These are phyloP conservation scores for Intubia oerlemansii DNA, from an alignment of 2,329 filamentous ascomycete genomes.

Conservation along the genomic window DNA sequence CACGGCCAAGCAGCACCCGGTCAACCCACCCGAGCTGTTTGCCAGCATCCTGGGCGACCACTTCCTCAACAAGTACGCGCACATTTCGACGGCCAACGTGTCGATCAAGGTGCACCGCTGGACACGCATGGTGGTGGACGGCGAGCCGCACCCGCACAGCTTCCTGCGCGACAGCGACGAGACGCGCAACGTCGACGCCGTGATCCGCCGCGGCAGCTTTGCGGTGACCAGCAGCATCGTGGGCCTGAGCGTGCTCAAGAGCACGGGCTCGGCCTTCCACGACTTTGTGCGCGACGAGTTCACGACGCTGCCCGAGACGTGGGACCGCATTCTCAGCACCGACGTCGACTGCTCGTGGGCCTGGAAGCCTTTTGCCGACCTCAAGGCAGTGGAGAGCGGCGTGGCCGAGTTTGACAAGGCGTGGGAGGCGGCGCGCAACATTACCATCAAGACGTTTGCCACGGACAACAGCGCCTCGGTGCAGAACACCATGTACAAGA, in stretches of 20 bases:
- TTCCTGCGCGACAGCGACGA: conserved; percentile 83
- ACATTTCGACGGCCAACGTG: conserved; percentile 73
- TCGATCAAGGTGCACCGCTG: conserved; percentile 72
- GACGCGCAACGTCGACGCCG: conserved; percentile 62
- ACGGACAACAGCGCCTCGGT: conserved; percentile 81
- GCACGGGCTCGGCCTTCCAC: conserved; percentile 89
- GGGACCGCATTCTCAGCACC: conserved; percentile 89
- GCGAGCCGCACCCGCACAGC: conserved; percentile 81
- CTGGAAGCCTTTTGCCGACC: conserved; percentile 50
- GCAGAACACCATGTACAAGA: conserved; percentile 98
- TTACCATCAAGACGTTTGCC: conserved; percentile 84
- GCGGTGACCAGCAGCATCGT: conserved; percentile 57
- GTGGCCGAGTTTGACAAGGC: conserved; percentile 54
- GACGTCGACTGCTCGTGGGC: conserved; percentile 75
- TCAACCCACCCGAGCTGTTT: conserved; percentile 84
- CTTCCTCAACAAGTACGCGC: conserved; percentile 70
- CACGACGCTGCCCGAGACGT: conserved; percentile 75
- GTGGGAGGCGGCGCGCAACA: conserved; percentile 55
- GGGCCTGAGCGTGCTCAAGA: conserved; percentile 80
- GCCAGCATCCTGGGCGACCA: conserved; percentile 68
- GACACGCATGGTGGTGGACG: conserved; percentile 73
- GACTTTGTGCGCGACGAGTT: conserved; percentile 85
- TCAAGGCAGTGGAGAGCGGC: conserved; percentile 45
- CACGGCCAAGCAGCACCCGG: conserved; percentile 78
- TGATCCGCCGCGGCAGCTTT: conserved; percentile 49